Evolutionary conservation across 2,329 filamentous ascomycete genomes (phyloP).

Genomic region (Aspergillus cejpii): DNA sequence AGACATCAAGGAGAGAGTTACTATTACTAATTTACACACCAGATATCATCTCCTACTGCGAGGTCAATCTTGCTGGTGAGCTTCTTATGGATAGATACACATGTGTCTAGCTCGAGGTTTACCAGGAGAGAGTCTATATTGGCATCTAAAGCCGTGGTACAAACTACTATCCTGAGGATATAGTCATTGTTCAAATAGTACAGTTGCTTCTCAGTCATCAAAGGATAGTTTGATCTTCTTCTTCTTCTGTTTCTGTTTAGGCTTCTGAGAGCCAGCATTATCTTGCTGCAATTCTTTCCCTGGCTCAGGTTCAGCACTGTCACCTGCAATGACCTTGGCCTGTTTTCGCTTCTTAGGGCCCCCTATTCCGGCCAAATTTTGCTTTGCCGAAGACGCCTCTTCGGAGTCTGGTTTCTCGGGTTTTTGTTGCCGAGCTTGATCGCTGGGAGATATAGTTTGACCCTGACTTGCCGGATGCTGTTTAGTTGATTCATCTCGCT

Average conservation of each 20-base stretch:
- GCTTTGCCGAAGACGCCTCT: slow-evolving; percentile 19
- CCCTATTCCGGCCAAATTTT: slow-evolving; percentile 38
- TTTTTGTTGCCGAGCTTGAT: slow-evolving; percentile 12
- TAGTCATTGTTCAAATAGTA: background rate
- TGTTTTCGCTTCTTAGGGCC: slow-evolving; percentile 39
- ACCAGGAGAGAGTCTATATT: too few relatives aligned
- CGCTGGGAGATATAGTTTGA: slow-evolving; percentile 7
- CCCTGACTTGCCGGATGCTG: slow-evolving; percentile 1
- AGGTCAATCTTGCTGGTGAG: too few relatives aligned
- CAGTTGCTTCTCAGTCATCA: slow-evolving; percentile 29
- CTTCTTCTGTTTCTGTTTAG: slow-evolving; percentile 36
- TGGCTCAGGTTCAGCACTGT: slow-evolving; percentile 18
- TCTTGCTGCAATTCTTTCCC: slow-evolving; percentile 20
- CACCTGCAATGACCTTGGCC: slow-evolving; percentile 37
- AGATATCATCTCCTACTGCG: too few relatives aligned
- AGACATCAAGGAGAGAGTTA: background rate
- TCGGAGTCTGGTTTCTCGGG: slow-evolving; percentile 7
- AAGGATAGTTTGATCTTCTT: slow-evolving; percentile 46
- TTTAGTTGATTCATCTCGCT: slow-evolving; percentile 9
- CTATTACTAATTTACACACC: too few relatives aligned
- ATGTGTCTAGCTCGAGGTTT: too few relatives aligned
- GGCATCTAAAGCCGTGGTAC: too few relatives aligned
- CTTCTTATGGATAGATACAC: too few relatives aligned
- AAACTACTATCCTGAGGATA: background rate
- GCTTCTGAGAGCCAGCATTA: slow-evolving; percentile 25